Evolutionary conservation across 2,329 filamentous ascomycete genomes (phyloP), one percentile per base, ranked within the genome.

Genomic region (Nemania sp.): DNA sequence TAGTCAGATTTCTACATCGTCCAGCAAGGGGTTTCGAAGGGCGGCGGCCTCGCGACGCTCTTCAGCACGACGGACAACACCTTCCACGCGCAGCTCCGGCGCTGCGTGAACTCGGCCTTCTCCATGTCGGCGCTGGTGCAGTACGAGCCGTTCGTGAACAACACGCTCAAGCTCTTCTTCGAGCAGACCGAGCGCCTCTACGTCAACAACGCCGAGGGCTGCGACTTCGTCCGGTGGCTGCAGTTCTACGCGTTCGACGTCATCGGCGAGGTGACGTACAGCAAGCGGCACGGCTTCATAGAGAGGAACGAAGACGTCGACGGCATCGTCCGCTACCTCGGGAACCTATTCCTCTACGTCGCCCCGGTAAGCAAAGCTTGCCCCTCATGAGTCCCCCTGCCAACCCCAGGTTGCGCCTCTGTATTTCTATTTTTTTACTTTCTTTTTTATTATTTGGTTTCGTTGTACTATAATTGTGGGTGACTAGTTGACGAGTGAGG

Each of bases 241-340:
- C 90, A 93, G 69, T 92, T 87, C 71, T 92, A 90, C 67, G 90
- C 90, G 0, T 93, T 93, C 69, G 90, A 93, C 70, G 90, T 92
- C 13, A 92, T 92, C 63, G 89, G 89, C 5, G 87, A 90, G 63
- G 84, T 92, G 69, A 92, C 89, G 0, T 92, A 90, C 76, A 87
- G 85, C 72, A 90, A 90, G 72, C 81, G 88, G 0, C 83, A 92
- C 59, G 90, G 90, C 0, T 93, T 93, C 65, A 76, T 93, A 1
- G 89, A 93, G 73, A 82, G 84, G 70, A 88, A 91, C 52, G 81
- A 87, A 70, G 90, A 93, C 64, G 85, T 93, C 12, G 89, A 91
- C 63, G 89, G 89, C 0, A 92, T 92, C 53, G 83, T 92, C 4
- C 77, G 74, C 0, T 90, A 90, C 68, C 74, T 91, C 1, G 79